Evolutionary conservation across 257 asterid species (phyloP).

Genomic region (Osmanthus fragrans): DNA sequence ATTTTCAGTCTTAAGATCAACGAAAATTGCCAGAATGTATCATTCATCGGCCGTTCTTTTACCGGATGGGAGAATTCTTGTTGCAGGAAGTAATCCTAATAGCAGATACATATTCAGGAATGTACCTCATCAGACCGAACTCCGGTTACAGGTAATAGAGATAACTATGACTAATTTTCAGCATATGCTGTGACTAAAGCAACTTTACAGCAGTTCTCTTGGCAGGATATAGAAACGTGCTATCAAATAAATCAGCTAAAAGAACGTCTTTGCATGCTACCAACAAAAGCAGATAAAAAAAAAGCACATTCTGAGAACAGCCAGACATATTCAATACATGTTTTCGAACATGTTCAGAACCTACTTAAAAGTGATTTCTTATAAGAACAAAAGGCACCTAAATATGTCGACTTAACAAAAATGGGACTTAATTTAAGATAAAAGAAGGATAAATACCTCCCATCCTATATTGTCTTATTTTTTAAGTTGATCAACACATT

Average conservation of each 20-base stretch:
- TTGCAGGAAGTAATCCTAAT: slow-evolving; percentile 67
- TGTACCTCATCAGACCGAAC: slow-evolving; percentile 56
- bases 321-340: not conserved
- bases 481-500: no score
- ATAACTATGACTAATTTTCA: not conserved
- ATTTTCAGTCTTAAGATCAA: slow-evolving; percentile 38
- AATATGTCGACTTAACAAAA: no score
- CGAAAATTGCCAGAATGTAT: slow-evolving; percentile 61
- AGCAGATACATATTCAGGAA: slow-evolving; percentile 30
- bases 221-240: not conserved
- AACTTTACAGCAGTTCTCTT: not conserved
- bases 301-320: not conserved
- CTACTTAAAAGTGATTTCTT: no score
- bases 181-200: not conserved
- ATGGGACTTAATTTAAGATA: no score
- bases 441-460: no score
- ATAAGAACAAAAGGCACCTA: no score
- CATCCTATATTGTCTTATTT: no score
- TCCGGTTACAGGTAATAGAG: slow-evolving; percentile 37
- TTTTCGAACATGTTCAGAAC: no score
- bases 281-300: not conserved
- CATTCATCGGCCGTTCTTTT: slow-evolving; percentile 56
- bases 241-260: not conserved
- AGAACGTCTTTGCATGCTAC: not conserved
- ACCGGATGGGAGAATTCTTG: slow-evolving; percentile 59